Evolutionary conservation across 2,329 filamentous ascomycete species (phyloP), one percentile per base, ranked within the genome.

Genomic region (Leptographium galeiforme): DNA sequence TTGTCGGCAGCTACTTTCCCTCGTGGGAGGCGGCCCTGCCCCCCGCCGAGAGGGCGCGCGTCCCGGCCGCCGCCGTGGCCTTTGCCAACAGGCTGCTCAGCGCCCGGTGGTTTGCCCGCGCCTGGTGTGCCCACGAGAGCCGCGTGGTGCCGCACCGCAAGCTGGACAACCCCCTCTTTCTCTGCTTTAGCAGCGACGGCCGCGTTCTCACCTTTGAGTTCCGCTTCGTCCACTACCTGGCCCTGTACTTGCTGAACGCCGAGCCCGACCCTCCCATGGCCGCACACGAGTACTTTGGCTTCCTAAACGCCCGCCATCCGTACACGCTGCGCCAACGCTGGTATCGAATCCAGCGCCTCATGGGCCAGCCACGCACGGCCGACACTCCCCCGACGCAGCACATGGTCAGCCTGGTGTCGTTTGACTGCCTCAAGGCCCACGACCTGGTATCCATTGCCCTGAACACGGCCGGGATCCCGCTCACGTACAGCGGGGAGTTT

Each of bases 91-190:
- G 57, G 39, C 32, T 62, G 19, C 54, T 61, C 4, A 38, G 48
- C 7, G 59, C 58, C 4, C 55, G 61, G 6, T 61, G 61, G 61
- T 60, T 56, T 39, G 54, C 49, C 10, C 54, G 61, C 12, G 61
- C 58, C 5, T 62, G 61, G 61, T 62, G 60, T 49, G 61, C 61
- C 11, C 61, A 61, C 50, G 61, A 62, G 50, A 57, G 56, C 46
- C 58, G 60, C 47, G 56, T 60, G 36, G 51, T 52, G n/a, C 50
- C 41, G 2, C 59, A 61, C 45, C 30, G 48, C 12, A 53, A 47
- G 44, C 38, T 55, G 39, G 54, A 60, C 50, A 61, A 61, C 48
- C 61, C 61, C 8, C 48, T 62, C 34, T 55, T 62, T 8, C 49
- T 62, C 13, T 62, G 61, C 48, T 61, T 58, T 38, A 57, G 56